Conservation (phyloP, 225 moss, liverwort and hornwort species). For the Antitrichia curtipendula region DNA sequence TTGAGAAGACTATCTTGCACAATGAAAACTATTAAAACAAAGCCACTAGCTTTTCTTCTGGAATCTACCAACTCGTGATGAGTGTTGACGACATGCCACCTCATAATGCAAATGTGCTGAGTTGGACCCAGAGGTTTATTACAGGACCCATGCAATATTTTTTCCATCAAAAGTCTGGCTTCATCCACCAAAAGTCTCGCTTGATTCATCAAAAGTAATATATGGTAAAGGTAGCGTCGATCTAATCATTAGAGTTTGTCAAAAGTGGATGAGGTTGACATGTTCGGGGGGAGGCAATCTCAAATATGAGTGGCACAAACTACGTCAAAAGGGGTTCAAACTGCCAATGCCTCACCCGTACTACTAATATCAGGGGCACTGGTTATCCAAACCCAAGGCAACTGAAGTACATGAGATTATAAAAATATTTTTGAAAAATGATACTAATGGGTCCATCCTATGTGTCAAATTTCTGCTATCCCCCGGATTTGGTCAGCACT, state of each 20-base stretch:
- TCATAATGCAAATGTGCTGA: not conserved
- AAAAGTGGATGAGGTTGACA: not conserved
- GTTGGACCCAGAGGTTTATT: not conserved
- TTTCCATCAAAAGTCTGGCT: not conserved
- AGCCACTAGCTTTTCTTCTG: too few relatives aligned
- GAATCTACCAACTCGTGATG: not conserved
- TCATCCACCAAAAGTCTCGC: not conserved
- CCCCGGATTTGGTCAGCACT: not conserved
- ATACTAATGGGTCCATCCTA: not conserved
- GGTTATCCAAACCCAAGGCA: not conserved
- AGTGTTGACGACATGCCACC: not conserved
- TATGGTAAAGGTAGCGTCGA: not conserved
- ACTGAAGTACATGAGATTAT: not conserved
- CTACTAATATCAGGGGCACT: not conserved
- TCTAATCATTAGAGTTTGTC: not conserved
- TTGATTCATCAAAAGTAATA: not conserved
- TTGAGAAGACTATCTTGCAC: not conserved
- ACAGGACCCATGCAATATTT: not conserved
- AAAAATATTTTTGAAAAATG: too few relatives aligned
- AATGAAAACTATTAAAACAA: too few relatives aligned
- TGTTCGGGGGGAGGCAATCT: not conserved
- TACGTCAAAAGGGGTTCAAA: not conserved
- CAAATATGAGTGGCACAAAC: not conserved
- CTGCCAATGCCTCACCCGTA: not conserved
- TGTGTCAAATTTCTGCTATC: not conserved